Base-by-base conservation (phyloP, 2,329 filamentous ascomycete genomes). In the Exophiala lecanii-corni region DNA sequence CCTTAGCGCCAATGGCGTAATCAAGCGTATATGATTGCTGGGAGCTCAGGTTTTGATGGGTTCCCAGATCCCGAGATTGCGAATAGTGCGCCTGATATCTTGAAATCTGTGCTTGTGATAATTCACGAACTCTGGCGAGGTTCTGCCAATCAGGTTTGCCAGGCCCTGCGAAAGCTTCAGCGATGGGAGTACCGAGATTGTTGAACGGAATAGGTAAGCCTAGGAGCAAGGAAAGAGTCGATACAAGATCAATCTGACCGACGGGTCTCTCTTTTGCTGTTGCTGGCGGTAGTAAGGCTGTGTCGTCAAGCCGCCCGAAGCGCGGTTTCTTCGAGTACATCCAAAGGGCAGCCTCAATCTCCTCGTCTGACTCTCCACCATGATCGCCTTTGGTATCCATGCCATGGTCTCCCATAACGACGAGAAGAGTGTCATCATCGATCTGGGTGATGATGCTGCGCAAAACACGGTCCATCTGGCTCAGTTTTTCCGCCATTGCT, bases 331-430 rank as follows among this genome's bases (percentile, higher is more conserved):
- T 94, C 1, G 92, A 94, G 63, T 97, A 98, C 89, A 98, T 94
- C 91, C 92, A 98, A 35, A 98, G 66, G 2, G 92, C 89, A 43
- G 92, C 89, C 64, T 98, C 82, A 5, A 98, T 79, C 63, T 98
- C 92, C 52, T 97, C 89, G 55, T 96, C 87, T 21, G 91, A 96
- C 69, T 98, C 92, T 41, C 92, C 92, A n/a, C 92, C 92, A 60
- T 98, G 92, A 55, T 98, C 92, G 13, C 92, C 92, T 68, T 98
- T 97, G 48, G 78, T 73, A 63, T 98, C 92, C 92, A 98, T 98
- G 9, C 92, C 92, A 60, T 98, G 92, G 62, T 98, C 92, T n/a
- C 92, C 92, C 88, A 98, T 94, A 10, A 98, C 86, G 15, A 98
- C 81, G 25, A 98, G 71, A 16, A 98, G 71, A 0, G 92, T 98